Evolutionary conservation across 495 filamentous ascomycete genomes (phyloP), one percentile per base, ranked within the genome.

Genomic region (Hyaloscypha finlandica): DNA sequence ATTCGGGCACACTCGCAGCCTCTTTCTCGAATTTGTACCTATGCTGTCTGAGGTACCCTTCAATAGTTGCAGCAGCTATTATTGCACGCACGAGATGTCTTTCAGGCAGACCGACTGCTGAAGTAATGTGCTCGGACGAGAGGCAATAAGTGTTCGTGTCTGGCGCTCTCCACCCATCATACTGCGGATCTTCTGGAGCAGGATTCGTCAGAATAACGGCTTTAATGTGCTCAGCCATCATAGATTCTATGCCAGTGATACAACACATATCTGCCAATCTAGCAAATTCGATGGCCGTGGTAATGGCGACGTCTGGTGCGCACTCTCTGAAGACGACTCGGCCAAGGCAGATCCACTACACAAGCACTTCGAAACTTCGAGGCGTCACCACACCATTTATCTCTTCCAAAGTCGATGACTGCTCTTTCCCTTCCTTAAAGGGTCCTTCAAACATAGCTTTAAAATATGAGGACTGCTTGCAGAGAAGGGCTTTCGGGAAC

Each of bases 301-400:
- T 61, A 16, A 77, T 75, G 12, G 60, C 29, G 1, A 71, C 59
- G 16, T 55, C 59, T 33, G 69, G 69, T 56, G 66, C 59, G 11
- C 39, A 51, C 31, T 73, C 45, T 29, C 65, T 58, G 39, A 73
- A 75, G 25, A 66, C 63, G 51, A 76, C 48, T 33, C 35, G 31
- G 8, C 74, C 45, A 16, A 67, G 69, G 59, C 70, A 76, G 11
- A 77, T 33, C 75, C 71, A 77, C 68, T 77, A 73, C 16, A 75
- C 37, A 5, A 77, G 65, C 56, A 71, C 66, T 68, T 77, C 61
- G 31, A 75, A 35, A 20, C 74, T 76, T 53, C 30, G 71, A 16
- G 48, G 20, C 5, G 74, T 67, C 22, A 75, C 61, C 54, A 74
- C 61, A 1, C 52, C 67, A 51, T 77, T 62, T 66, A 71, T 68